A percentile compares a stretch with the other conserved stretches of the same genome.
These are phyloP conservation scores for Populus davidiana DNA, from an alignment of 345 rosid species.

Conservation along the genomic window DNA sequence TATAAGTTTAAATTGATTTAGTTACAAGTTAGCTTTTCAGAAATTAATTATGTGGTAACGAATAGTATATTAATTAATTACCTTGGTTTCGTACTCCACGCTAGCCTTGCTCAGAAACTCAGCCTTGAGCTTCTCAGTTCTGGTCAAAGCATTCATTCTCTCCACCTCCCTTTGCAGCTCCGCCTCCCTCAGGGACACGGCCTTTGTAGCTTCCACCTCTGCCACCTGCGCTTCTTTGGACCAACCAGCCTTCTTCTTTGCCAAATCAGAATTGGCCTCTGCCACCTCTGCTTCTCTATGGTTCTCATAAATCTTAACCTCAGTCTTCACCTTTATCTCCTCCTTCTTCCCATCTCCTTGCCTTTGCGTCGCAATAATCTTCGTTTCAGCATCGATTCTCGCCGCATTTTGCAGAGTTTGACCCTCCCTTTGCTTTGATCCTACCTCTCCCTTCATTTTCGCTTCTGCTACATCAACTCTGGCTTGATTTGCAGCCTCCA, in stretches of 20 bases:
- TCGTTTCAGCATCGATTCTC: constrained; percentile 70
- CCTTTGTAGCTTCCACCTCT: constrained; percentile 70
- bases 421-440: constrained; percentile 51
- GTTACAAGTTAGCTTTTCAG: background rate
- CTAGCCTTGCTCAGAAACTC: constrained; percentile 71
- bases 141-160: constrained; percentile 63
- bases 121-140: constrained; percentile 75
- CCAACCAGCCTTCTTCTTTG: constrained; percentile 79
- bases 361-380: constrained; percentile 52
- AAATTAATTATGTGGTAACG: background rate
- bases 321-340: constrained; percentile 59
- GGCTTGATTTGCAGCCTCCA: constrained; percentile 84
- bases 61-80: constrained; percentile 10
- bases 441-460: constrained; percentile 77
- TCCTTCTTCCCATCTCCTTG: constrained; percentile 65
- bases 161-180: constrained; percentile 75
- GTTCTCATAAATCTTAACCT: constrained; percentile 72
- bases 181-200: constrained; percentile 65
- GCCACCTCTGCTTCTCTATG: constrained; percentile 70
- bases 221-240: constrained; percentile 55
- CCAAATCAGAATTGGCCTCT: constrained; percentile 60
- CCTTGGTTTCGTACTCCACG: constrained; percentile 80
- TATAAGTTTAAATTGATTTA: background rate
- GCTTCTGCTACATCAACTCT: constrained; percentile 75
- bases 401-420: constrained; percentile 74